Evolutionary conservation across 768 basidiomycete species (phyloP), one percentile per base, ranked within the genome.

Genomic region (Kwoniella heveanensis): DNA sequence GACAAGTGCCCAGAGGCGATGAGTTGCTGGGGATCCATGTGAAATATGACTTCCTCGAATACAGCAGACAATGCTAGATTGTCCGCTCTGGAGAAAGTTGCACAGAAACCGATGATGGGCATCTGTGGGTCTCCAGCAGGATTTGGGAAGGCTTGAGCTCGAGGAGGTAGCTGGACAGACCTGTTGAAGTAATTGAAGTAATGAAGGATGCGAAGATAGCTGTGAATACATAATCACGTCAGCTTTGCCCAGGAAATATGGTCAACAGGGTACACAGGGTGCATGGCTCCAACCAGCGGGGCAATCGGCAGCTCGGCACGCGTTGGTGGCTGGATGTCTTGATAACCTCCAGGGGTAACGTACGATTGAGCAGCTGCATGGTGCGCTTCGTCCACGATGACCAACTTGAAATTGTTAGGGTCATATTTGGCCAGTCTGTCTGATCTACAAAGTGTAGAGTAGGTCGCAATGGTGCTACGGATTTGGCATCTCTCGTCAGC

Each of bases 381-480:
- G 76, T 97, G 95, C 0, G 94, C 93, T 80, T 96, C 93, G 73
- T 96, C 93, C 2, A 96, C 83, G 46, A 95, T 86, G 61, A 96
- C 83, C 13, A 88, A 89, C 70, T 89, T 92, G 65, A 90, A 79
- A 50, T 65, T 71, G 9, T 78, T 72, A 4, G 89, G 88, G 71
- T 88, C 83, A 76, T 93, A 94, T 77, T 94, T 95, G 5, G 82
- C 82, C 57, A 92, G 74, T 19, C 91, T 84, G 9, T 84, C 80
- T 2, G 83, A 76, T 57, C 85, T 87, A 27, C 87, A 82, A 12
- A 94, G 82, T 0, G 90, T 95, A 78, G 94, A 71, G 55, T 69
- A 73, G 8, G 71, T 72, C 1, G 71, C 74, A 3, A 77, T 72
- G 0, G 71, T 80, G 30, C 74, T 82, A 66, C 39, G 4, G 17